These are phyloP conservation scores for Mortierella sp. DNA, from an alignment of 371 early-diverging fungal species.

Conservation along the genomic window DNA sequence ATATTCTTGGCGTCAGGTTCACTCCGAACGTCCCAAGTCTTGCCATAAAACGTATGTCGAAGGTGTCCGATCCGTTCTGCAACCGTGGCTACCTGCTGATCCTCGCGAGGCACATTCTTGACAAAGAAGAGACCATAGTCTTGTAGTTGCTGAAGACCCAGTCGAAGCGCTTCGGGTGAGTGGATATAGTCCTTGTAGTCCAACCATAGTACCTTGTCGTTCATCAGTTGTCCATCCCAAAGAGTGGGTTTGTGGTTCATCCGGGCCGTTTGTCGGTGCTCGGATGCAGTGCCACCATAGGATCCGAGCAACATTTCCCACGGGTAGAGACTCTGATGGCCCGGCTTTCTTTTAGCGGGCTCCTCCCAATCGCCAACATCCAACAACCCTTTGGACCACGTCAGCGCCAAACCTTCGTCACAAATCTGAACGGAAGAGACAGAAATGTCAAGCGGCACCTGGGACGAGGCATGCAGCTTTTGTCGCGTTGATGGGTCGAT, in stretches of 20 bases:
- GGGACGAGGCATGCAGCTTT: conserved; percentile 78
- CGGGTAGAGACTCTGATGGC: conserved; percentile 59
- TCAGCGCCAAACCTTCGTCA: conserved; percentile 36
- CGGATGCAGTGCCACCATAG: conserved; percentile 33
- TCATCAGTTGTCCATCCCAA: conserved; percentile 61
- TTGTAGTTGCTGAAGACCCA: conserved; percentile 69
- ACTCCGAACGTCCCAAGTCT: conserved; percentile 85
- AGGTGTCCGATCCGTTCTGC: conserved; percentile 82
- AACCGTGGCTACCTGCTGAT: conserved; percentile 63
- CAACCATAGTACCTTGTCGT: conserved; percentile 62
- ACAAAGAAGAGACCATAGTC: conserved; percentile 82
- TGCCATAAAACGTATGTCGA: conserved; percentile 86
- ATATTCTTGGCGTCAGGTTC: conserved; percentile 85
- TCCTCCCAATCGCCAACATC: conserved; percentile 2
- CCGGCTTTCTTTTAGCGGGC: conserved; percentile 26
- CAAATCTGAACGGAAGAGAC: conserved; percentile 35
- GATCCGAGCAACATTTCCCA: conserved; percentile 17
- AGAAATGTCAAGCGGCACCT: conserved; percentile 63
- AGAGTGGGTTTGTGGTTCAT: conserved; percentile 55
- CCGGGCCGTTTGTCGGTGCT: conserved; percentile 26
- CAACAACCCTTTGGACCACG: conserved; percentile 23
- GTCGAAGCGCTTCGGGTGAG: conserved; percentile 63
- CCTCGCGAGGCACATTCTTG: conserved; percentile 69
- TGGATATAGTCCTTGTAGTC: conserved; percentile 73
- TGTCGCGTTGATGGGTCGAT: conserved; percentile 75